Conservation (phyloP, 2,329 filamentous ascomycete species). For the Karstenula rhodostoma region DNA sequence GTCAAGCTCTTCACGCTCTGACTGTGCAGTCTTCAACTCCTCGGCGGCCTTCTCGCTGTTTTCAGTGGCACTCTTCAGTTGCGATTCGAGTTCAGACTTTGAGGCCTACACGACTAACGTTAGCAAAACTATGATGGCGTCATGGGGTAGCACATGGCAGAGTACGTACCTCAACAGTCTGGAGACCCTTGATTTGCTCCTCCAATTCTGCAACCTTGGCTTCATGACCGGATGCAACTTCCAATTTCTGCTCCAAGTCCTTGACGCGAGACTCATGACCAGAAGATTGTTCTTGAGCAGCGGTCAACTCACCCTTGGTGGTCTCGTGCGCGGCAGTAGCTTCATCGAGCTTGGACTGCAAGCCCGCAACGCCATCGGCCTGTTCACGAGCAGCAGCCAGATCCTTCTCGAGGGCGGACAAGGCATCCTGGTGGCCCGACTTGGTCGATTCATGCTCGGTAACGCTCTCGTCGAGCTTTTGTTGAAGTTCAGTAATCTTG, state of each 20-base stretch:
- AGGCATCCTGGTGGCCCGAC: slow-evolving; percentile 9
- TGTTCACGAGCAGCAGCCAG: slow-evolving; percentile 30
- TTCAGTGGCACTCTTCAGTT: slow-evolving; percentile 14
- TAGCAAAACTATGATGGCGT: background rate
- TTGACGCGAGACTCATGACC: slow-evolving; percentile 26
- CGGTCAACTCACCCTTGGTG: slow-evolving; percentile 5
- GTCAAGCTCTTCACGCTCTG: slow-evolving; percentile 16
- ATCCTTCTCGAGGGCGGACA: slow-evolving; percentile 28
- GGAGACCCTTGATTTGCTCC: slow-evolving; percentile 10
- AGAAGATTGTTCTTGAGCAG: slow-evolving; percentile 11
- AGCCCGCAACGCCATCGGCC: slow-evolving; percentile 27
- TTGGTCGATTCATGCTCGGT: slow-evolving; percentile 26
- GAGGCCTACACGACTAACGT: slow-evolving; percentile 2
- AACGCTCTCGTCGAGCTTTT: slow-evolving; percentile 15
- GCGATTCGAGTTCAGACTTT: slow-evolving; percentile 19
- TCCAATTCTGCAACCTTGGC: slow-evolving; percentile 14
- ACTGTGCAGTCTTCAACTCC: slow-evolving; percentile 4
- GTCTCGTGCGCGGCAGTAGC: slow-evolving; percentile 25
- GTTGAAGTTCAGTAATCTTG: slow-evolving; percentile 16
- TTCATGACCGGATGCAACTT: slow-evolving; percentile 31
- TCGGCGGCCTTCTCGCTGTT: slow-evolving; percentile 2
- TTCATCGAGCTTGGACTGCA: slow-evolving; percentile 35
- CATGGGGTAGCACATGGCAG: background rate
- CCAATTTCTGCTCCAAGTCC: slow-evolving; percentile 26
- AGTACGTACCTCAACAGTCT: slow-evolving; percentile 9